A percentile compares a stretch with the other conserved stretches of the same genome.
Evolutionary conservation across 1,139 yeast genomes (phyloP).

Genomic region (Candida frijolesensis): DNA sequence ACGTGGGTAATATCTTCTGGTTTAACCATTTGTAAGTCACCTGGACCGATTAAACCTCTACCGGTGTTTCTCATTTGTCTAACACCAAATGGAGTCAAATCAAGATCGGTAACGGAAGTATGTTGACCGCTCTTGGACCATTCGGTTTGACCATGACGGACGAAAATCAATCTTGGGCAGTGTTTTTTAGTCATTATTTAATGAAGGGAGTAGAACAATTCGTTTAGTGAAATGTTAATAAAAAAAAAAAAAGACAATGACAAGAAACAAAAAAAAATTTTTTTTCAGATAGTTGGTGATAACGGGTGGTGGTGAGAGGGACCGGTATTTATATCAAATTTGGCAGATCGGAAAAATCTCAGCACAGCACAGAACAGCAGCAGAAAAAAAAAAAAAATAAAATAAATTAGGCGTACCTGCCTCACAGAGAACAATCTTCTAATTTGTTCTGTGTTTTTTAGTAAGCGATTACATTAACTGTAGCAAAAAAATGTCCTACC

Average conservation of each 20-base stretch:
- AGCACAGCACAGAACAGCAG: neutral
- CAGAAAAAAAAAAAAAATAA: neutral
- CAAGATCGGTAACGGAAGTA: constrained; percentile 82
- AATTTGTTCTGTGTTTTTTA: neutral
- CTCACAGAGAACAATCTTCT: neutral
- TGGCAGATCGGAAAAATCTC: constrained; percentile 1
- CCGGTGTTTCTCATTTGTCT: constrained; percentile 79
- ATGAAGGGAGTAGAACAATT: neutral
- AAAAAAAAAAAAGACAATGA: neutral
- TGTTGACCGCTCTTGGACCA: constrained; percentile 95
- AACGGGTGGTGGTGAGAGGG: constrained; percentile 1
- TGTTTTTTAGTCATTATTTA: constrained; percentile 25
- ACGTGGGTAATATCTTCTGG: constrained; percentile 65
- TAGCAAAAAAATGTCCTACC: neutral
- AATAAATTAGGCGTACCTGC: neutral
- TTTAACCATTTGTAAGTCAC: constrained; percentile 57
- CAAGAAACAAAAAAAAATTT: neutral
- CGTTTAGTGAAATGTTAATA: too few relatives aligned
- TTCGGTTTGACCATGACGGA: constrained; percentile 90
- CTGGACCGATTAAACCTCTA: constrained; percentile 59
- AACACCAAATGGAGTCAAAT: constrained; percentile 76
- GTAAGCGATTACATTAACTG: neutral
- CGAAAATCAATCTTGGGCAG: constrained; percentile 76
- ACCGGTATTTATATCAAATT: neutral
- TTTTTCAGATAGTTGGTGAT: neutral